Conservation (phyloP, 495 filamentous ascomycete species). For the Evansstolkia leycettana region DNA sequence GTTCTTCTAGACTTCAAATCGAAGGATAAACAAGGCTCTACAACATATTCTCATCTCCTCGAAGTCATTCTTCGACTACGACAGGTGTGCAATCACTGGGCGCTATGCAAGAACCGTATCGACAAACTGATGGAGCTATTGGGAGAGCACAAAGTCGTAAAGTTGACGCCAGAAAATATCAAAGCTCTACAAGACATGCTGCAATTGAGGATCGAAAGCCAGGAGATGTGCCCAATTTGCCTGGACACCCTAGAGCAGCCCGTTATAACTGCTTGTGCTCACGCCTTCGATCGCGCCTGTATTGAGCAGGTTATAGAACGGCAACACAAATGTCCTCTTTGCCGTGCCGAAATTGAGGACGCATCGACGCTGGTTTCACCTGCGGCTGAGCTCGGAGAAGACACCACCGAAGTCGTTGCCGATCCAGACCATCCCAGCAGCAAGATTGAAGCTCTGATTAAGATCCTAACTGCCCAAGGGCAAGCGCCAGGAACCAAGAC, state of each 20-base stretch:
- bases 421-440: slow-evolving; percentile 58
- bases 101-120: slow-evolving; percentile 60
- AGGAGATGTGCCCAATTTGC: slow-evolving; percentile 78
- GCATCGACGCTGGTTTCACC: slow-evolving; percentile 53
- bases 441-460: slow-evolving; percentile 74
- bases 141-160: slow-evolving; percentile 52
- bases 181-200: slow-evolving; percentile 65
- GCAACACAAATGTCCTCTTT: slow-evolving; percentile 81
- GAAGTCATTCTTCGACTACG: slow-evolving; percentile 77
- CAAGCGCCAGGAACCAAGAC: slow-evolving; percentile 63
- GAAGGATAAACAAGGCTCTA: slow-evolving; percentile 26
- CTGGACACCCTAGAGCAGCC: slow-evolving; percentile 62
- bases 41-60: slow-evolving; percentile 55
- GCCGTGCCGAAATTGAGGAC: slow-evolving; percentile 57
- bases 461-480: slow-evolving; percentile 61
- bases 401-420: slow-evolving; percentile 29
- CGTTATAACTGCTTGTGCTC: slow-evolving; percentile 81
- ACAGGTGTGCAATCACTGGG: slow-evolving; percentile 84
- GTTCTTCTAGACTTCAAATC: slow-evolving; percentile 49
- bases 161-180: slow-evolving; percentile 61
- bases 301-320: slow-evolving; percentile 68
- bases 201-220: slow-evolving; percentile 65
- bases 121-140: slow-evolving; percentile 56
- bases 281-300: slow-evolving; percentile 65
- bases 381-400: slow-evolving; percentile 39